A percentile compares a stretch with the other conserved stretches of the same genome.
Evolutionary conservation across 2,329 filamentous ascomycete species (phyloP).

Genomic region (Cladosporium sp.): DNA sequence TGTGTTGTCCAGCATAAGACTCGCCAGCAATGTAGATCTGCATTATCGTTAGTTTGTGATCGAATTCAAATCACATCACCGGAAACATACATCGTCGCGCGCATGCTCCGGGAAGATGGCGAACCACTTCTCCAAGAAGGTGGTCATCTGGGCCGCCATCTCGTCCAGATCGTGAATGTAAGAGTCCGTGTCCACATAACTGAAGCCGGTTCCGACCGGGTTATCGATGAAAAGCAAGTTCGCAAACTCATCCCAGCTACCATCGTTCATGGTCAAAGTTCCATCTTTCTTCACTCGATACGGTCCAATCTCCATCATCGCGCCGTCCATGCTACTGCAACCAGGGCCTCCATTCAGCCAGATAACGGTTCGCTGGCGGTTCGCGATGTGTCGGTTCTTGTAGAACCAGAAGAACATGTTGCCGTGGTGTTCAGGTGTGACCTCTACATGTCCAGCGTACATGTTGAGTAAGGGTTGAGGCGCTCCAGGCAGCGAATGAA

Average conservation of each 20-base stretch:
- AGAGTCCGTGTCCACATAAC: constrained; percentile 87
- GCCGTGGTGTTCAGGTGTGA: constrained; percentile 79
- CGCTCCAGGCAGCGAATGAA: constrained; percentile 79
- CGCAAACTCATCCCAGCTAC: constrained; percentile 98
- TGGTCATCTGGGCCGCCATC: constrained; percentile 86
- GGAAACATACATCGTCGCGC: constrained; percentile 75
- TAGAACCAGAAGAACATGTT: constrained; percentile 99
- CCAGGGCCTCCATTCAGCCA: constrained; percentile 98
- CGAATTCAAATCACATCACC: neutral
- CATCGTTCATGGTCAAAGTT: constrained; percentile 77
- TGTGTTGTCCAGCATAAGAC: constrained; percentile 95
- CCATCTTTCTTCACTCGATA: constrained; percentile 77
- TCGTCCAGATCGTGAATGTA: constrained; percentile 81
- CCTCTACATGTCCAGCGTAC: constrained; percentile 96
- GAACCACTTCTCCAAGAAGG: constrained; percentile 91
- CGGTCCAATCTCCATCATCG: constrained; percentile 93
- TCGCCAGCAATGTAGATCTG: constrained; percentile 94
- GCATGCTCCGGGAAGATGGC: constrained; percentile 86
- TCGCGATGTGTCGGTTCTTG: constrained; percentile 91
- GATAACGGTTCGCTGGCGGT: constrained; percentile 84
- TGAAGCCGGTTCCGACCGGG: constrained; percentile 93
- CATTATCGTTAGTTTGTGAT: neutral
- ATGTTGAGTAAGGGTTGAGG: constrained; percentile 85
- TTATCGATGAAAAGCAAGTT: constrained; percentile 97
- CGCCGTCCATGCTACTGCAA: constrained; percentile 95